Evolutionary conservation across 129 eudicot species (phyloP), one percentile per base, ranked within the genome.

Genomic region (Mikania micrantha): DNA sequence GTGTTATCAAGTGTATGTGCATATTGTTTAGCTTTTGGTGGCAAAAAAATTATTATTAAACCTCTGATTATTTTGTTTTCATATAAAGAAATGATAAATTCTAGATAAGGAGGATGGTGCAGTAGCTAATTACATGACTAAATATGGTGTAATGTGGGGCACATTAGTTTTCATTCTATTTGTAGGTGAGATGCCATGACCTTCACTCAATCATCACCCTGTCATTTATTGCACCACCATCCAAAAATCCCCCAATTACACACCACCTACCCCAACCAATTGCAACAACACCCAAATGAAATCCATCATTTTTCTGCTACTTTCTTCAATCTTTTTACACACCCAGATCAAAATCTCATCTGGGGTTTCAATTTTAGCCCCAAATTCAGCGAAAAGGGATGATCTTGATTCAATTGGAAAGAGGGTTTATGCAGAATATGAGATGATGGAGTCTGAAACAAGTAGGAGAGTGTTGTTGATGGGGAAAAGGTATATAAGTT

Each of bases 401-500:
- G 79, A 74, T 22, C 47, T 82, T 27, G 82, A 67, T 8, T 17
- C 68, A 77, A 38, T 66, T 15, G 64, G 21, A 7, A 59, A 59
- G 64, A 73, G 87, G 82, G 84, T 29, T 70, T 87, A 81, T 60
- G 75, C 38, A 36, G 81, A 71, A 65, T 85, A 34, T 42, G 74
- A 69, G 47, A 58, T 61, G 76, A 84, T 86, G 84, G 90, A 85
- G 73, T 79, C 87, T 2, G 97, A 83, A 68, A 66, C 31, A 17
- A 83, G 74, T 17, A 79, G 88, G 54, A 85, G 95, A 74, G 56
- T 82, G 29, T 65, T 87, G 79, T 7, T 79, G 77, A 79, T 85
- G 85, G 71, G 63, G 44, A 83, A 38, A 53, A 85, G 77, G 63
- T 91, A 79, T 49, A 91, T 87, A 56, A 87, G 95, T 57, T 91